Evolutionary conservation across 768 basidiomycete genomes (phyloP), one percentile per base, ranked within the genome.

Genomic region (Boletellus emodensis): DNA sequence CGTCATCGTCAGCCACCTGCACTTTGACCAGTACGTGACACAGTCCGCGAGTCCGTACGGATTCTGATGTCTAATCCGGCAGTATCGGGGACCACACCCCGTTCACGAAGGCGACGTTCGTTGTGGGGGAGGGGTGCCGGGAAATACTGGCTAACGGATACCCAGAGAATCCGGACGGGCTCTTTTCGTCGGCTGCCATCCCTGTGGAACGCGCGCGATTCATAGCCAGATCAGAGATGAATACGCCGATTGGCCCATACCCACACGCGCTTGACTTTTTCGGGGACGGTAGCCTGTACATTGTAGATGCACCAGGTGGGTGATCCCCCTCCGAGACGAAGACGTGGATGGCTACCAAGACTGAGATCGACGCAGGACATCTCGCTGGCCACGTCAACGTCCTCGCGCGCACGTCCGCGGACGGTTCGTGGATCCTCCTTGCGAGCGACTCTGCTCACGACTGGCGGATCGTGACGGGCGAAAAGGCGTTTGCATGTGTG

Each of bases 361-460:
- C 33, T 34, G 39, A 45, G 18, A 34, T 35, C 36, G 17, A 39
- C 6, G 8, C 40, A 64, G 64, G 83, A 0, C 82, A 84, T 59
- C 59, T 81, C 28, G 62, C 67, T 1, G 83, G 83, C 0, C 82
- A 84, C 48, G 54, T 83, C 49, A 81, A 78, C 52, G 51, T 77
- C 33, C 72, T 82, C 11, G 79, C 71, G 6, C 79, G 82, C 41
- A 82, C 79, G 3, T 80, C 78, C 15, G 48, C 73, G 2, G 71
- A 75, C 17, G 79, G 79, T 11, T 73, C 65, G 1, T 84, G 82
- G 82, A 68, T 83, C 14, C 77, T 73, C 54, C 70, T 83, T 13
- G 80, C 68, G 3, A 80, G 76, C 0, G 81, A 84, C 57, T 75
- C 77, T 50, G 81, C 78, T 3, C 82, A 83, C 56, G 76, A 81